Conservation (phyloP, 2,329 filamentous ascomycete species). For the Aspergillus sp. region DNA sequence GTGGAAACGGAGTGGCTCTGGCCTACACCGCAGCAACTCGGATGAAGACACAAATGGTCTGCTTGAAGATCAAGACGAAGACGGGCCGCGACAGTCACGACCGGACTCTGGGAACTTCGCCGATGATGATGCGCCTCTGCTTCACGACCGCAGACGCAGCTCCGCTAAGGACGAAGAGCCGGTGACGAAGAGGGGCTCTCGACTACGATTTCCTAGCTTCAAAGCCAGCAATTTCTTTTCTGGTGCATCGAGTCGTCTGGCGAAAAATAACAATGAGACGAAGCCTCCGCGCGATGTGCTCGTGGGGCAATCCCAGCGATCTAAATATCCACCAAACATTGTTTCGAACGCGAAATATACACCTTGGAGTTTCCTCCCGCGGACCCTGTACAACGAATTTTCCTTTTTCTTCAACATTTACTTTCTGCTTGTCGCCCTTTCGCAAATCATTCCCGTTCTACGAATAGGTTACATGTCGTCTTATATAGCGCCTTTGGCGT, state of each 20-base stretch:
- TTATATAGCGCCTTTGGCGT: conserved; percentile 86
- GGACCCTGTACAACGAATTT: conserved; percentile 97
- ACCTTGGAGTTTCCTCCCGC: conserved; percentile 84
- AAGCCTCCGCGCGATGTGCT: conserved; percentile 65
- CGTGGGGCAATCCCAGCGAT: conserved; percentile 68
- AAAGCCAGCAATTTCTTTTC: conserved; percentile 41
- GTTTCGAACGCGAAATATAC: conserved; percentile 98
- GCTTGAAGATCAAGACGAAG: conserved; percentile 58
- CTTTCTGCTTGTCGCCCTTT: conserved; percentile 90
- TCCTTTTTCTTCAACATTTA: conserved; percentile 99
- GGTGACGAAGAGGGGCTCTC: conserved; percentile 48
- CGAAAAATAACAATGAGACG: conserved; percentile 31
- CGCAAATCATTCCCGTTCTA: conserved; percentile 82
- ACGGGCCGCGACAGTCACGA: conserved; percentile 54
- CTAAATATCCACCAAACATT: conserved; percentile 81
- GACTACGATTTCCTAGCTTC: conserved; percentile 64
- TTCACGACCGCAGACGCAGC: conserved; percentile 47
- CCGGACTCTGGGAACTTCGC: conserved; percentile 50
- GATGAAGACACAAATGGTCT: conserved; percentile 65
- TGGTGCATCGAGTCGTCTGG: conserved; percentile 12
- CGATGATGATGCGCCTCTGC: conserved; percentile 71
- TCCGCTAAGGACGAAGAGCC: conserved; percentile 29
- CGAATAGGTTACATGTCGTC: conserved; percentile 93
- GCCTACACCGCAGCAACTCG: conserved; percentile 33
- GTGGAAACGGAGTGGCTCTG: conserved; percentile 32